Base-by-base conservation (phyloP, 495 filamentous ascomycete species). In the Thozetella sp. region DNA sequence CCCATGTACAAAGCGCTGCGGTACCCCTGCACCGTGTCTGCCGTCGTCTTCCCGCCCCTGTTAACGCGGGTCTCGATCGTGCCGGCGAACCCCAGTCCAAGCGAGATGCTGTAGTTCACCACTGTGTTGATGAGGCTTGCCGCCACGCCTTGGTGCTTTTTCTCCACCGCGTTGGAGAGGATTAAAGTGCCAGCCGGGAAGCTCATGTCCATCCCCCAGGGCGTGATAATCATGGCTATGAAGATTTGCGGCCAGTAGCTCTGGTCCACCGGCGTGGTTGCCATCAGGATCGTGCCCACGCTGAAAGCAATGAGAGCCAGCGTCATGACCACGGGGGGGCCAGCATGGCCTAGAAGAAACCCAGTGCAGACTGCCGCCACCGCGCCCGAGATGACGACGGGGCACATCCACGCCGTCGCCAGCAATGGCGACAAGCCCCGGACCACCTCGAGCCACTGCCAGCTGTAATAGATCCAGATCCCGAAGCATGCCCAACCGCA, bases 401-500 rank as follows among this genome's bases (percentile, higher is more conserved):
- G 79, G 17, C 68, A 56, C 54, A 82, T 71, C 60, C 82, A 72
- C 0, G 82, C 84, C 2, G 74, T 69, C 0, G 78, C 69, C 2
- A 82, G 56, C 11, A 88, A 65, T 0, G 80, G 77, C 15, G 72
- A 57, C 3, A 73, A 58, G 1, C 72, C 72, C 13, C 77, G 75
- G 26, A 86, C 70, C 15, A 73, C 70, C 51, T 82, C 74, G 57
- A 86, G 60, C 63, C 86, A 84, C 27, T 83, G 76, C 57, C 73
- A 85, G 26, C 74, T 68, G 65, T 89, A 89, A 66, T 77, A 88
- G 56, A 84, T 68, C 69, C 82, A 80, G 54, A 88, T 86, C 17
- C 86, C 86, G 56, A 89, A 89, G 58, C 73, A 79, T 55, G 76
- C 76, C 88, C 87, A 90, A 2, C 86, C 88, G 22, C 69, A 75